phyloP scores from a whole-genome alignment of 2,329 filamentous ascomycete genomes.

The Hypoxylon sp. region DNA sequence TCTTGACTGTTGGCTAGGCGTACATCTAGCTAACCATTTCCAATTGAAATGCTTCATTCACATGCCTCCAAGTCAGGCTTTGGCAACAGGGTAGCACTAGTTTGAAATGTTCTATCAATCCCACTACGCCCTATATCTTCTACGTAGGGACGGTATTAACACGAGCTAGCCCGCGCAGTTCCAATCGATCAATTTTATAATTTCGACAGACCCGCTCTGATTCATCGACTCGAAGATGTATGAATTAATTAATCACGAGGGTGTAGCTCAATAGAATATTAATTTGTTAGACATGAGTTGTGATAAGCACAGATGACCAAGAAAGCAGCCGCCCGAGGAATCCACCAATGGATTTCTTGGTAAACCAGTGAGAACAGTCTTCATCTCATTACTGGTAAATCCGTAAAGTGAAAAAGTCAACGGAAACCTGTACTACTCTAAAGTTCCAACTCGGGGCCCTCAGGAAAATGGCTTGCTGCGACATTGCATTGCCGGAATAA shows the following conservation, averaged over 20 bases:
- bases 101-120: neutral
- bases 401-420: neutral
- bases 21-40: neutral
- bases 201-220: neutral
- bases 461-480: constrained; percentile 71
- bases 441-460: constrained; percentile 57
- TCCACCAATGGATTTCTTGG: neutral
- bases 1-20: constrained; percentile 46
- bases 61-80: neutral
- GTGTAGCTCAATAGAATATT: neutral
- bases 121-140: neutral
- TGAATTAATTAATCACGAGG: neutral
- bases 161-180: neutral
- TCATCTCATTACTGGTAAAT: neutral
- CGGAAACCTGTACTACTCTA: neutral
- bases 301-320: neutral
- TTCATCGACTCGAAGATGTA: neutral
- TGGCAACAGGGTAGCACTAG: neutral
- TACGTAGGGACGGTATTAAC: neutral
- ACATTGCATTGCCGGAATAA: constrained; percentile 85
- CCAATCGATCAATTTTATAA: neutral
- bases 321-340: neutral
- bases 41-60: neutral
- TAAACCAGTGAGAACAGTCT: neutral
- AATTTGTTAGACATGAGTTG: neutral